Conservation (phyloP, 805 yeast species). For the Ogataea paraovalis region DNA sequence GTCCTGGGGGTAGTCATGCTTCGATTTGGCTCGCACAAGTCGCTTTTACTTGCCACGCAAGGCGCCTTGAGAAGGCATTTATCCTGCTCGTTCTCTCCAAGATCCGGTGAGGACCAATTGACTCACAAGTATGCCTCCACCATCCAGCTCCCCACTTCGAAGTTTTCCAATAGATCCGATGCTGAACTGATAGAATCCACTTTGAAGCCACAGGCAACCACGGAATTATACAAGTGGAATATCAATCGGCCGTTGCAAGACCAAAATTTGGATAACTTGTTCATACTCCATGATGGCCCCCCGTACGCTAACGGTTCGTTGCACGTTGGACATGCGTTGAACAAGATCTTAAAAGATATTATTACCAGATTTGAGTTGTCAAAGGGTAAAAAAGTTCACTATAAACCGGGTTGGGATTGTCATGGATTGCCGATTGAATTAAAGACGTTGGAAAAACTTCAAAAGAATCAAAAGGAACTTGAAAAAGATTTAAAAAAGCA, state of each 20-base stretch:
- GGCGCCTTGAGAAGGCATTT: neutral
- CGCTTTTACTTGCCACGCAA: neutral
- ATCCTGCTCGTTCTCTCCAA: neutral
- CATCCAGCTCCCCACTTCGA: slow-evolving; percentile 55
- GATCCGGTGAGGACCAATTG: slow-evolving; percentile 2
- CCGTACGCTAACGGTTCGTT: slow-evolving; percentile 96
- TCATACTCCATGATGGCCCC: slow-evolving; percentile 92
- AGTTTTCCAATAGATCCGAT: slow-evolving; percentile 60
- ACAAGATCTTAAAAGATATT: slow-evolving; percentile 85
- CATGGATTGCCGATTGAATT: slow-evolving; percentile 96
- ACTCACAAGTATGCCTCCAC: slow-evolving; percentile 24
- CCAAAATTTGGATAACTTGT: slow-evolving; percentile 37
- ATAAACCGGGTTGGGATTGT: slow-evolving; percentile 97
- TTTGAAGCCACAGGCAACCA: slow-evolving; percentile 51
- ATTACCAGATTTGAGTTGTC: slow-evolving; percentile 64
- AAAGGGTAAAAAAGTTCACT: slow-evolving; percentile 59
- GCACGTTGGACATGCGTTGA: slow-evolving; percentile 89
- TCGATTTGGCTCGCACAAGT: neutral
- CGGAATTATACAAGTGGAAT: slow-evolving; percentile 66
- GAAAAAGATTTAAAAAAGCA: slow-evolving; percentile 28
- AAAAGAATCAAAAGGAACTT: slow-evolving; percentile 26
- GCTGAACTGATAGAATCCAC: slow-evolving; percentile 38
- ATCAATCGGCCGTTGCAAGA: slow-evolving; percentile 22
- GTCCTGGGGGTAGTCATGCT: neutral
- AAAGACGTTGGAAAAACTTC: slow-evolving; percentile 59